These are phyloP conservation scores for Nicotiana sylvestris DNA, from an alignment of 257 asterid genomes.

Conservation along the genomic window DNA sequence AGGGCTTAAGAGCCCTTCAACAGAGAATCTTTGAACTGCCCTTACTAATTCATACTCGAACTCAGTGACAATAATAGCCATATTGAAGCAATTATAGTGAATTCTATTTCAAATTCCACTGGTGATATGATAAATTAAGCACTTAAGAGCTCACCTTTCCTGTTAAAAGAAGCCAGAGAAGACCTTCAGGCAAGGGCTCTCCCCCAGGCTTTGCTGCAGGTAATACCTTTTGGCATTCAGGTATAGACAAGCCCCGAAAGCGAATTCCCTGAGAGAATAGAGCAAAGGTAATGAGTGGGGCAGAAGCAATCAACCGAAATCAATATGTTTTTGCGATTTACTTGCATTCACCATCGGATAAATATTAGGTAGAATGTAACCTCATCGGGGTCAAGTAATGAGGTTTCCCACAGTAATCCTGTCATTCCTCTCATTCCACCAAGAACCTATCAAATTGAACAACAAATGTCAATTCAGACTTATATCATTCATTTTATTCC, in stretches of 20 bases:
- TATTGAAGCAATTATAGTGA: not conserved
- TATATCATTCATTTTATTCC: not conserved
- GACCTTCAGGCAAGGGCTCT: slow-evolving; percentile 99
- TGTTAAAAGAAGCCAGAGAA: slow-evolving; percentile 95
- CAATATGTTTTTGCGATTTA: not conserved
- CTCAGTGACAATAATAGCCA: not conserved
- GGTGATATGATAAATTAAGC: not conserved
- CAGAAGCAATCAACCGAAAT: not conserved
- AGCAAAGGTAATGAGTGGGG: not conserved
- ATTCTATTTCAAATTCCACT: not conserved
- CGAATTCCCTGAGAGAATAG: slow-evolving; percentile 77
- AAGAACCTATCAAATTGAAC: slow-evolving; percentile 54
- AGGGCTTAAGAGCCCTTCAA: slow-evolving; percentile 1
- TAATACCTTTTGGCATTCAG: slow-evolving; percentile 90
- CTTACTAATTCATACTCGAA: not conserved
- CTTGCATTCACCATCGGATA: not conserved
- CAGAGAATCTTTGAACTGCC: not conserved
- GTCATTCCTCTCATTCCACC: slow-evolving; percentile 99
- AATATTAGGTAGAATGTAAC: slow-evolving; percentile 27
- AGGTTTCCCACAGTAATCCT: slow-evolving; percentile 97
- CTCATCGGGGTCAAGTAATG: slow-evolving; percentile 98
- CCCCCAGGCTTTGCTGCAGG: slow-evolving; percentile 92
- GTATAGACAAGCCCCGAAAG: slow-evolving; percentile 90
- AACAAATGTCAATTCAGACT: slow-evolving; percentile 6
- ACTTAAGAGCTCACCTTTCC: slow-evolving; percentile 60